A percentile compares a stretch with the other conserved stretches of the same genome.
Evolutionary conservation across 2,329 filamentous ascomycete genomes (phyloP).

Genomic region (Curvularia sp.): DNA sequence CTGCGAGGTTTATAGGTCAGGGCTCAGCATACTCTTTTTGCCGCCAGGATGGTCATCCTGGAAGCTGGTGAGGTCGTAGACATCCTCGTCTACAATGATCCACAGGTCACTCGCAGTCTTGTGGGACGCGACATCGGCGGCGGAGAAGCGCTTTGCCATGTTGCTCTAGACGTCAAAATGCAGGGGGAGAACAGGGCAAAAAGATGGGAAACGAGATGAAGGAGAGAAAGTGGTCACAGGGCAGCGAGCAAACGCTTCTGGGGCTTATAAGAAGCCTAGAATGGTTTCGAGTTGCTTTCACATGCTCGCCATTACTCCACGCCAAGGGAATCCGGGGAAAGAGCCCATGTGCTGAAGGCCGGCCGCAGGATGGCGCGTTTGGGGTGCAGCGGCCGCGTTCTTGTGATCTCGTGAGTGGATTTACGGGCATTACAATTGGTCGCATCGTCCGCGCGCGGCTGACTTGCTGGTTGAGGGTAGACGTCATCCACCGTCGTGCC

Average conservation of each 20-base stretch:
- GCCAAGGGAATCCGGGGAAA: constrained; percentile 40
- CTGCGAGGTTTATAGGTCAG: not conserved
- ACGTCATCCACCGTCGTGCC: constrained; percentile 41
- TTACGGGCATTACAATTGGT: constrained; percentile 39
- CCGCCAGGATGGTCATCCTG: constrained; percentile 67
- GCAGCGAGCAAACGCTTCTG: constrained; percentile 28
- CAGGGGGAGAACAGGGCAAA: constrained; percentile 1
- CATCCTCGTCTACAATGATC: constrained; percentile 92
- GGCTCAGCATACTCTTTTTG: constrained; percentile 67
- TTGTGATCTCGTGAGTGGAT: constrained; percentile 41
- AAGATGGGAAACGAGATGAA: constrained; percentile 5
- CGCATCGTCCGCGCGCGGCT: constrained; percentile 21
- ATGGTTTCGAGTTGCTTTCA: constrained; percentile 42
- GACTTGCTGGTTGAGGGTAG: constrained; percentile 35
- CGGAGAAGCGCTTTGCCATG: constrained; percentile 89
- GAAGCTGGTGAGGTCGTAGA: constrained; percentile 86
- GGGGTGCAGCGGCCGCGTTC: constrained; percentile 30
- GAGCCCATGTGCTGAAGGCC: constrained; percentile 26
- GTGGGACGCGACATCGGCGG: constrained; percentile 86
- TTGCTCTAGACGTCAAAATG: constrained; percentile 13
- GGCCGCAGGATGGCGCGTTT: constrained; percentile 35
- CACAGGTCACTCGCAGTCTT: constrained; percentile 86
- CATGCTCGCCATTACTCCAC: constrained; percentile 40
- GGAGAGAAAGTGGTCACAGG: constrained; percentile 20
- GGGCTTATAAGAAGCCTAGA: constrained; percentile 33